A percentile compares a stretch with the other conserved stretches of the same genome.
Evolutionary conservation across 2,329 filamentous ascomycete species (phyloP).

Genomic region (Colletotrichum sp.): DNA sequence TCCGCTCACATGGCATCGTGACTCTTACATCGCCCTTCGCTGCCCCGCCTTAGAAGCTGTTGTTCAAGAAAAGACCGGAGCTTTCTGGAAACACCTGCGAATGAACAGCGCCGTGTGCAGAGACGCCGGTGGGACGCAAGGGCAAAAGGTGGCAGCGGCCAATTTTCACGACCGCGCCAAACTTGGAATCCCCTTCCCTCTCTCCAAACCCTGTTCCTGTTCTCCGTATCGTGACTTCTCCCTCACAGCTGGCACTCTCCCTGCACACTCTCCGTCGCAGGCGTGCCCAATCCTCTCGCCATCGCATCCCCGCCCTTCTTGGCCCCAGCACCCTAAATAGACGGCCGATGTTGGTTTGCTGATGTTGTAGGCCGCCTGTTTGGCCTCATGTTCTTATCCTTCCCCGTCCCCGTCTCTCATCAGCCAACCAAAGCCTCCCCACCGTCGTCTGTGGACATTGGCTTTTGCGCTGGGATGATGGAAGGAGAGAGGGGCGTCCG

Average conservation of each 20-base stretch:
- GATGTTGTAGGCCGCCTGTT: neutral
- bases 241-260: neutral
- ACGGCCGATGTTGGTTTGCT: neutral
- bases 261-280: neutral
- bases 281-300: neutral
- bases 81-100: neutral
- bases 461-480: neutral
- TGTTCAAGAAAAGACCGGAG: neutral
- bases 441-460: neutral
- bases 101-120: neutral
- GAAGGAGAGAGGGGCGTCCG: neutral
- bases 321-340: constrained; percentile 1
- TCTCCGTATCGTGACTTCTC: neutral
- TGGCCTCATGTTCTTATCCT: neutral
- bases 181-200: neutral
- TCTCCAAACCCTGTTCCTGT: neutral
- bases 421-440: neutral
- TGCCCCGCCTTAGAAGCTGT: neutral
- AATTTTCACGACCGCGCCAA: neutral
- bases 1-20: neutral
- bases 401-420: neutral
- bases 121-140: neutral
- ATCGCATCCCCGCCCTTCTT: neutral
- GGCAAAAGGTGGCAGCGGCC: neutral
- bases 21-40: neutral